Evolutionary conservation across 176 grass and related monocot species (phyloP), one percentile per base, ranked within the genome.

Genomic region (Triticum urartu): DNA sequence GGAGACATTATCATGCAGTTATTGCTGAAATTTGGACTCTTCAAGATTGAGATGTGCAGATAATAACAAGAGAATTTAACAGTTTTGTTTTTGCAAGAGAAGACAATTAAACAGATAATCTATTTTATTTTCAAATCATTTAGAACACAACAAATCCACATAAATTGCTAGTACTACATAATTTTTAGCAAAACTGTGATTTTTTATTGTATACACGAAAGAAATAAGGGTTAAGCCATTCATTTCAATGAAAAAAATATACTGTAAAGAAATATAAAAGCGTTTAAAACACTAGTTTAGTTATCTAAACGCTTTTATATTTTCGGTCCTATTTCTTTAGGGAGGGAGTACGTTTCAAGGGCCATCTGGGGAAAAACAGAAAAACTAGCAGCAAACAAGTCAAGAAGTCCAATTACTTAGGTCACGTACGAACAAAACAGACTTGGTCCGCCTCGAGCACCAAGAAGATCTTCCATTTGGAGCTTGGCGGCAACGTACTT

Each of bases 391-490:
- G 68, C 68, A 75, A 64, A 72, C 36, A 4, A 30, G 39, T n/a
- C 35, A 21, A 14, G 12, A 78, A 59, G 22, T 77, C 15, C 10
- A 36, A 14, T 35, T n/a, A 15, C 39, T 59, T 69, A 33, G 47
- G 17, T 42, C 24, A 25, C 34, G 32, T 26, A 26, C 52, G 77
- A 62, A 24, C 62, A 72, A 59, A 12, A 33, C 26, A 82, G 26
- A 56, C 47, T 22, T 43, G 12, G 15, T 75, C 32, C 8, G 11
- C 68, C 33, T 73, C 22, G 32, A 24, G 42, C 17, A 11, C 18
- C 38, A 70, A 78, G 70, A 85, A 85, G 88, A 81, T 65, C 45
- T 77, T 91, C 89, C 86, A 85, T 85, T 81, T 91, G 86, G 89
- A 81, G 81, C 70, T 32, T 69, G 80, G 61, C 33, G 61, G 68